These are phyloP conservation scores for Dittrichia graveolens DNA, from an alignment of 129 eudicot genomes.

Conservation along the genomic window DNA sequence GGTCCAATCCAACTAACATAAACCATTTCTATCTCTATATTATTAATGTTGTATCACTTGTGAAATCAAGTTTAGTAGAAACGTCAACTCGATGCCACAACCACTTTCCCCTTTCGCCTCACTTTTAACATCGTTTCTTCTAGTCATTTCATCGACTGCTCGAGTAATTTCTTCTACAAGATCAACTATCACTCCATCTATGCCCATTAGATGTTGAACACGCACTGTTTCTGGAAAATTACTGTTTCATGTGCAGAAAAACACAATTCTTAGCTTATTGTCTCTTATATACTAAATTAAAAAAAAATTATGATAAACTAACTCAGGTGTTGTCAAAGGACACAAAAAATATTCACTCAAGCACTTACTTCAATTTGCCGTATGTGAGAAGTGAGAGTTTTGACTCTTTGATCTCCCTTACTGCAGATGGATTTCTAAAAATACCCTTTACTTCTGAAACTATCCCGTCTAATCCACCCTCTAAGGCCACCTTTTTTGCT, in stretches of 20 bases:
- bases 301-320: background rate
- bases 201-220: conserved; percentile 73
- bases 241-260: conserved; percentile 31
- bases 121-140: conserved; percentile 29
- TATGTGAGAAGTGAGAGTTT: conserved; percentile 76
- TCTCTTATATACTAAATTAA: background rate
- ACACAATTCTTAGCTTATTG: too few species aligned
- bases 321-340: background rate
- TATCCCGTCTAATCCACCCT: conserved; percentile 78
- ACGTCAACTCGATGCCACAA: conserved; percentile 43
- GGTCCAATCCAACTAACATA: conserved; percentile 23
- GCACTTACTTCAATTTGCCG: conserved; percentile 76
- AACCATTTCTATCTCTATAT: conserved; percentile 18
- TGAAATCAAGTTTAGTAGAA: conserved; percentile 62
- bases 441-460: conserved; percentile 84
- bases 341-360: background rate
- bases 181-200: conserved; percentile 89
- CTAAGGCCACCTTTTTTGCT: conserved; percentile 64
- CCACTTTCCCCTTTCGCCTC: conserved; percentile 31
- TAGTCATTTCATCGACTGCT: conserved; percentile 47
- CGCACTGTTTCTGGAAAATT: conserved; percentile 75
- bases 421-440: conserved; percentile 66
- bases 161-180: conserved; percentile 62
- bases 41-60: conserved; percentile 55
- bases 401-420: conserved; percentile 67